Evolutionary conservation across 768 basidiomycete genomes (phyloP).

Genomic region (Panus rudis): DNA sequence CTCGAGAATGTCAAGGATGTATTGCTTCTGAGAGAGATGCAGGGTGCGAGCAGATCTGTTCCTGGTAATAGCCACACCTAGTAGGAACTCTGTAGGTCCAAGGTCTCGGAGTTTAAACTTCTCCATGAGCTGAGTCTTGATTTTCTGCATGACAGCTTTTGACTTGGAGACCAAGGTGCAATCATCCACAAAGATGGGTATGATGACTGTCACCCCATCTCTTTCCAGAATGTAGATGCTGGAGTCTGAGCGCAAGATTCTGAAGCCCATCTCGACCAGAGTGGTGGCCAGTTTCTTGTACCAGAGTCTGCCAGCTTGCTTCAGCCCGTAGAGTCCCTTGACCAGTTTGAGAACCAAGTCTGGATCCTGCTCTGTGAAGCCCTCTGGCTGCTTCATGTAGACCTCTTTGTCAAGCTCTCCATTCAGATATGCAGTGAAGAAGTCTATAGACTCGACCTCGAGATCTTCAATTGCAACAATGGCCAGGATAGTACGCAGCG

Average conservation of each 20-base stretch:
- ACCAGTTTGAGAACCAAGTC: slow-evolving; percentile 12
- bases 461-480: slow-evolving; percentile 17
- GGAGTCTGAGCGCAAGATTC: neutral
- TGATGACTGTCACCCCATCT: neutral
- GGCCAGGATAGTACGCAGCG: slow-evolving; percentile 20
- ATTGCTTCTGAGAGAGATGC: slow-evolving; percentile 14
- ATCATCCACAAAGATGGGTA: slow-evolving; percentile 8
- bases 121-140: neutral
- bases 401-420: slow-evolving; percentile 20
- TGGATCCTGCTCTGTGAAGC: slow-evolving; percentile 1
- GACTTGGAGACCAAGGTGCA: neutral
- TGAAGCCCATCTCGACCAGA: slow-evolving; percentile 6
- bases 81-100: slow-evolving; percentile 12
- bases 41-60: slow-evolving; percentile 8
- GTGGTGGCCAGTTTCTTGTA: slow-evolving; percentile 9
- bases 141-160: neutral
- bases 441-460: slow-evolving; percentile 27
- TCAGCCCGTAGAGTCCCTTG: slow-evolving; percentile 23
- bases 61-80: slow-evolving; percentile 13
- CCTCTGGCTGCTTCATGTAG: slow-evolving; percentile 24
- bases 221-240: neutral
- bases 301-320: slow-evolving; percentile 18
- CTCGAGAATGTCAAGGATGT: slow-evolving; percentile 15
- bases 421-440: slow-evolving; percentile 20
- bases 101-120: slow-evolving; percentile 11